These are phyloP conservation scores for Hymenoscyphus infarciens DNA, from an alignment of 2,329 filamentous ascomycete species.

Conservation along the genomic window DNA sequence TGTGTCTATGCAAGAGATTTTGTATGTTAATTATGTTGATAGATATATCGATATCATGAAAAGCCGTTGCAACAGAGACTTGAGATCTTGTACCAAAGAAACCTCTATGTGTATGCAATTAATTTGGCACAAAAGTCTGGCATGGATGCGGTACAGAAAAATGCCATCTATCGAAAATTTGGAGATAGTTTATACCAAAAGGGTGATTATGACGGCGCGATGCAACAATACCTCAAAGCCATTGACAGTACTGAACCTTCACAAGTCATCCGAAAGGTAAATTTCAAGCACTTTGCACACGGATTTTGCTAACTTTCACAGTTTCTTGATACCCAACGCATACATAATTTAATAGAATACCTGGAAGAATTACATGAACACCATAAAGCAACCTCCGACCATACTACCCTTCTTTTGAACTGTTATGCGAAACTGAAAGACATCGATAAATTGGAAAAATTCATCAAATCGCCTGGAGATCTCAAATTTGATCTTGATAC, in stretches of 20 bases:
- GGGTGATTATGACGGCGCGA: constrained; percentile 94
- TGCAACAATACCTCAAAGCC: constrained; percentile 95
- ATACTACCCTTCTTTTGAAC: constrained; percentile 90
- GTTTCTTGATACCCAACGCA: constrained; percentile 95
- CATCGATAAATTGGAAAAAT: constrained; percentile 90
- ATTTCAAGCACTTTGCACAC: background rate
- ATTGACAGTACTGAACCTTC: constrained; percentile 96
- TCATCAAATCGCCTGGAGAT: constrained; percentile 93
- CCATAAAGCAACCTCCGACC: constrained; percentile 87
- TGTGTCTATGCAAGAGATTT: constrained; percentile 9
- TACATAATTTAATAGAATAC: constrained; percentile 96
- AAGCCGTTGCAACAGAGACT: constrained; percentile 86
- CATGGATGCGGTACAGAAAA: constrained; percentile 76
- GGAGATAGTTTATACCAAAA: constrained; percentile 94
- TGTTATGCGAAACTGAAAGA: constrained; percentile 98
- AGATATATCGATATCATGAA: constrained; percentile 86
- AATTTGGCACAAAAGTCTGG: constrained; percentile 88
- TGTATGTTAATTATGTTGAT: constrained; percentile 39
- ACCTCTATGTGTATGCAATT: constrained; percentile 87
- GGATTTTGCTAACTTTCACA: constrained; percentile 40
- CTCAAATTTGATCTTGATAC: constrained; percentile 96
- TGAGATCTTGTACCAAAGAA: constrained; percentile 89
- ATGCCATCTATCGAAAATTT: constrained; percentile 87
- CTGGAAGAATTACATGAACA: constrained; percentile 94
- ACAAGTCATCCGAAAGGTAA: constrained; percentile 86